Evolutionary conservation across 1,284 basidiomycete genomes (phyloP).

Genomic region (Somion occarium): DNA sequence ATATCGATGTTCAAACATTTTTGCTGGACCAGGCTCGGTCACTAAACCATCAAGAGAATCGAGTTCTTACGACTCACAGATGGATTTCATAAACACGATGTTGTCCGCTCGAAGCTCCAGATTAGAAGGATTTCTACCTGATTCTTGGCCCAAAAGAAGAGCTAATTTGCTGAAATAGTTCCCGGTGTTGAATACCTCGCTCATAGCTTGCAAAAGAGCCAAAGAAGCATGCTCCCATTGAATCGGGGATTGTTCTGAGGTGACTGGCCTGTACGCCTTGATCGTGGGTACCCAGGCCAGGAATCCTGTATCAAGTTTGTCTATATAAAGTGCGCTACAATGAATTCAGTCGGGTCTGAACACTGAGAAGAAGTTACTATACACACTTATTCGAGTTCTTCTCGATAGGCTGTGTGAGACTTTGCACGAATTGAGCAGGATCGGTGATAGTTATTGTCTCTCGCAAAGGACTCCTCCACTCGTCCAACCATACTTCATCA

Average conservation of each 20-base stretch:
- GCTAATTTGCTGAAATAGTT: slow-evolving; percentile 61
- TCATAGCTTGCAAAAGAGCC: slow-evolving; percentile 58
- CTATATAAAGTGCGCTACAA: slow-evolving; percentile 52
- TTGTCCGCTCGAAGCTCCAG: slow-evolving; percentile 65
- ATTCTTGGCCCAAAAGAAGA: slow-evolving; percentile 71
- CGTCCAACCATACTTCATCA: slow-evolving; percentile 75
- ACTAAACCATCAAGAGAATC: too few species aligned
- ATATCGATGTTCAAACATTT: slow-evolving; percentile 56
- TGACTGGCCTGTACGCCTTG: slow-evolving; percentile 58
- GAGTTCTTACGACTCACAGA: slow-evolving; percentile 51
- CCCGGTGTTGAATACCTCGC: slow-evolving; percentile 40
- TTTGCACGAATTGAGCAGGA: slow-evolving; percentile 41
- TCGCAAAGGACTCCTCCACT: slow-evolving; percentile 75
- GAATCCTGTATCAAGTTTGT: slow-evolving; percentile 85
- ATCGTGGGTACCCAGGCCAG: slow-evolving; percentile 75
- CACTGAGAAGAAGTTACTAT: neutral
- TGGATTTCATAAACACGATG: slow-evolving; percentile 60
- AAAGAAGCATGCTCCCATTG: slow-evolving; percentile 65
- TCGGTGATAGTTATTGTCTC: slow-evolving; percentile 48
- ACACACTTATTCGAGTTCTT: neutral
- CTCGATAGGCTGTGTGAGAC: slow-evolving; percentile 34
- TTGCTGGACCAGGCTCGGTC: slow-evolving; percentile 45
- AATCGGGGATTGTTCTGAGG: slow-evolving; percentile 45
- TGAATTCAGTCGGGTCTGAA: neutral
- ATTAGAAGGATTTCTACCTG: slow-evolving; percentile 43